phyloP scores from a whole-genome alignment of 495 filamentous ascomycete species.

The Penicillium subrubescens region DNA sequence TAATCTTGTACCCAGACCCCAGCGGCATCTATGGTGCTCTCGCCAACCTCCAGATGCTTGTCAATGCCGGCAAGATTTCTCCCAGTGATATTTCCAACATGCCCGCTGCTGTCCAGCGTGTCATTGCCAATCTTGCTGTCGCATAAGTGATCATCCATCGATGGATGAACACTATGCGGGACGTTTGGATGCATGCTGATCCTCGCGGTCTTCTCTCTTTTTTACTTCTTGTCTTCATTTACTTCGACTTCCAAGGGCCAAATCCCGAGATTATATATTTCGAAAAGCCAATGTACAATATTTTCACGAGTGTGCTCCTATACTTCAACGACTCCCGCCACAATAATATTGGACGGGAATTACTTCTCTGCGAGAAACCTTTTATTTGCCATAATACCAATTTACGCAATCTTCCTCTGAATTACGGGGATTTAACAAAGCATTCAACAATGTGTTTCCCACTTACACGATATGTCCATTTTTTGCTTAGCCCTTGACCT shows the following conservation, averaged over 20 bases:
- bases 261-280: not conserved
- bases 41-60: conserved; percentile 15
- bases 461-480: no score
- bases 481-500: not conserved
- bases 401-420: not conserved
- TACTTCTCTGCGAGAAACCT: conserved; percentile 4
- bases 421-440: not conserved
- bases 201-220: not conserved
- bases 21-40: conserved; percentile 24
- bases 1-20: conserved; percentile 16
- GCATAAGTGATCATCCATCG: conserved; percentile 5
- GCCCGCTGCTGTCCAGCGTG: conserved; percentile 18
- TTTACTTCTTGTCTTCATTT: conserved; percentile 7
- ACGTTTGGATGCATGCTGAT: conserved; percentile 4
- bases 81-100: conserved; percentile 16
- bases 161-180: not conserved
- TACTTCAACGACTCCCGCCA: conserved; percentile 6
- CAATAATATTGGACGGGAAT: not conserved
- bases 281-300: conserved; percentile 17
- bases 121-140: conserved; percentile 19
- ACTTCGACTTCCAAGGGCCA: not conserved
- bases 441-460: not conserved
- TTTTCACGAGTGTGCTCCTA: conserved; percentile 12
- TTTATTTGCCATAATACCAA: not conserved
- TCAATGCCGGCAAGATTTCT: conserved; percentile 18